Evolutionary conservation across 768 basidiomycete species (phyloP).

Genomic region (Floccularia luteovirens): DNA sequence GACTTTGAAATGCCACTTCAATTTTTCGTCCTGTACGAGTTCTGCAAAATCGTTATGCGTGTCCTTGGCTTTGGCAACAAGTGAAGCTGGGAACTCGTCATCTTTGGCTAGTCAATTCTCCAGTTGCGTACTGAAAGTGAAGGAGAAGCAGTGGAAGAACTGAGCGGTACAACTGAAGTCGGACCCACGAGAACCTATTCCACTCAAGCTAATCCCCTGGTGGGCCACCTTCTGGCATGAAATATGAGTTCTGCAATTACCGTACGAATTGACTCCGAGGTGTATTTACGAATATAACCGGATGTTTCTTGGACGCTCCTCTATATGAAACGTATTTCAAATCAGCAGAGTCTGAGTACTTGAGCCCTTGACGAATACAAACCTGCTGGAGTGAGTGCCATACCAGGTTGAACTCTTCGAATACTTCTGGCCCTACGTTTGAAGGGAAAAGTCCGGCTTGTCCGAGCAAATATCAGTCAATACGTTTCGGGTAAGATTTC

Average conservation of each 20-base stretch:
- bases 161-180: slow-evolving; percentile 57
- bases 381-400: slow-evolving; percentile 71
- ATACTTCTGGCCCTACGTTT: too few species aligned
- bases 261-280: slow-evolving; percentile 54
- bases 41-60: slow-evolving; percentile 39
- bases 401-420: slow-evolving; percentile 71
- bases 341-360: background rate
- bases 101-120: slow-evolving; percentile 44
- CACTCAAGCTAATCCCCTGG: slow-evolving; percentile 33
- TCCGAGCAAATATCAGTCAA: slow-evolving; percentile 40
- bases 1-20: slow-evolving; percentile 28
- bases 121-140: slow-evolving; percentile 26
- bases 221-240: slow-evolving; percentile 28
- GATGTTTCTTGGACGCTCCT: slow-evolving; percentile 68
- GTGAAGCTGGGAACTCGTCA: slow-evolving; percentile 17
- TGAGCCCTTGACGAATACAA: too few species aligned
- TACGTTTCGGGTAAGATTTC: slow-evolving; percentile 56
- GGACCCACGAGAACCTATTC: slow-evolving; percentile 38
- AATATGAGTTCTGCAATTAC: slow-evolving; percentile 38
- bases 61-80: slow-evolving; percentile 23
- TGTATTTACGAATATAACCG: slow-evolving; percentile 53
- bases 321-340: slow-evolving; percentile 17
- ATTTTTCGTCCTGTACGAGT: slow-evolving; percentile 30
- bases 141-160: slow-evolving; percentile 41
- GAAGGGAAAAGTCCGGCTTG: too few species aligned